A percentile compares a stretch with the other conserved stretches of the same genome.
Evolutionary conservation across 1,284 basidiomycete genomes (phyloP).

Genomic region (Marasmius sp.): DNA sequence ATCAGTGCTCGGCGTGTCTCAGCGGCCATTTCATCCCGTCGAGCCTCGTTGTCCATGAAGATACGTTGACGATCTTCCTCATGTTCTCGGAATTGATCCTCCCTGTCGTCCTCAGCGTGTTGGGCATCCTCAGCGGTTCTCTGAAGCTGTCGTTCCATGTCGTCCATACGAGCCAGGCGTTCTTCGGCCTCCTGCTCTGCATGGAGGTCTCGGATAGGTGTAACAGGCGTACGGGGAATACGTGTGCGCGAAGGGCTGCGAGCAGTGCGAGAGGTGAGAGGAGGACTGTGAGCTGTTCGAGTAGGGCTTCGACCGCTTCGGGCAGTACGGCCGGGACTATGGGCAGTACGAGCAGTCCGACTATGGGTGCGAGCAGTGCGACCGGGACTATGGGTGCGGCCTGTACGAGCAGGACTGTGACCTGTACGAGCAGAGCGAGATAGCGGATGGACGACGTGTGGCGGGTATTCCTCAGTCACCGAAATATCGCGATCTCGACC

Average conservation of each 20-base stretch:
- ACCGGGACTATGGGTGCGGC: too few relatives aligned
- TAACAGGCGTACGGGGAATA: slow-evolving; percentile 26
- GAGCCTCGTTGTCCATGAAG: slow-evolving; percentile 58
- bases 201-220: slow-evolving; percentile 34
- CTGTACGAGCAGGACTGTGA: too few relatives aligned
- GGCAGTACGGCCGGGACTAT: neutral
- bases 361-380: neutral
- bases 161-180: slow-evolving; percentile 53
- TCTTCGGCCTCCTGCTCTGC: slow-evolving; percentile 51
- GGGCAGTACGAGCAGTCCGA: neutral
- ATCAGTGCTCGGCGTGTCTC: slow-evolving; percentile 52
- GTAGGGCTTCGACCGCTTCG: neutral
- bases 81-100: slow-evolving; percentile 57
- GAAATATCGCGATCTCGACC: too few relatives aligned
- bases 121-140: slow-evolving; percentile 46
- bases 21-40: slow-evolving; percentile 52
- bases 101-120: slow-evolving; percentile 60
- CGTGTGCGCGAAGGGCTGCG: slow-evolving; percentile 1
- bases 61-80: slow-evolving; percentile 64
- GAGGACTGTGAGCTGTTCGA: neutral
- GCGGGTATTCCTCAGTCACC: too few relatives aligned
- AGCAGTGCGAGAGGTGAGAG: neutral
- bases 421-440: too few relatives aligned
- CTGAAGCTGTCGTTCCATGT: slow-evolving; percentile 49
- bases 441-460: too few relatives aligned